phyloP scores from a whole-genome alignment of 106 monocot species.

The Dioscorea dumetorum region DNA sequence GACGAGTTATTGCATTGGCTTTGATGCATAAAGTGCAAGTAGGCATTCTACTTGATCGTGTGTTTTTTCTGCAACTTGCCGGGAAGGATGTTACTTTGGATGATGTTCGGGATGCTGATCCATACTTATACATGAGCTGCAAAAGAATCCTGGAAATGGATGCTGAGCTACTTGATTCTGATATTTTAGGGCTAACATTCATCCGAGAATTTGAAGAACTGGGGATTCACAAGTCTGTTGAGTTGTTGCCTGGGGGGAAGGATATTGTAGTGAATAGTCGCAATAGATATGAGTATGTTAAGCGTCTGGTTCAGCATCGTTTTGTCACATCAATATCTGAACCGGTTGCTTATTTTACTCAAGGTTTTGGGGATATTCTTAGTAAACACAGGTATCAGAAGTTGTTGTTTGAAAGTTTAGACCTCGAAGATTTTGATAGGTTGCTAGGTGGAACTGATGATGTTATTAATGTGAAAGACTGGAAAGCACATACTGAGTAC shows the following conservation, averaged over 20 bases:
- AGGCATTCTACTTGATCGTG: slow-evolving; percentile 57
- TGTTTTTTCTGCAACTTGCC: slow-evolving; percentile 71
- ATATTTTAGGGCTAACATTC: slow-evolving; percentile 66
- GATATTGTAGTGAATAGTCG: slow-evolving; percentile 60
- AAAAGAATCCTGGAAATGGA: slow-evolving; percentile 76
- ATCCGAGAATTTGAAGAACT: slow-evolving; percentile 45
- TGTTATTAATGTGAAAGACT: slow-evolving; percentile 33
- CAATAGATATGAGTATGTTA: slow-evolving; percentile 48
- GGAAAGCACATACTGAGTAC: slow-evolving; percentile 73
- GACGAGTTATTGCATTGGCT: slow-evolving; percentile 66
- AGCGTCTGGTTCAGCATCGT: slow-evolving; percentile 46
- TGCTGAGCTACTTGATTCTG: slow-evolving; percentile 50
- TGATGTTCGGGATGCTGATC: slow-evolving; percentile 70
- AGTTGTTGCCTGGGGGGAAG: slow-evolving; percentile 67
- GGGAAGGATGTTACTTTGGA: slow-evolving; percentile 51
- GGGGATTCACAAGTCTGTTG: slow-evolving; percentile 37
- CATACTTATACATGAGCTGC: slow-evolving; percentile 59
- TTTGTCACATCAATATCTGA: slow-evolving; percentile 48
- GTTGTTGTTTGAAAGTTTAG: slow-evolving; percentile 50
- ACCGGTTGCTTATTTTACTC: slow-evolving; percentile 37
- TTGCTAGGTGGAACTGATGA: slow-evolving; percentile 55
- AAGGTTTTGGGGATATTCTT: slow-evolving; percentile 65
- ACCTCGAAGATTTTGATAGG: slow-evolving; percentile 57
- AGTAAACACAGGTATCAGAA: slow-evolving; percentile 8
- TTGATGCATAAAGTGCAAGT: slow-evolving; percentile 76